A percentile compares a stretch with the other conserved stretches of the same genome.
These are phyloP conservation scores for Penicillium fuscoglaucum DNA, from an alignment of 2,329 filamentous ascomycete species.

Conservation along the genomic window DNA sequence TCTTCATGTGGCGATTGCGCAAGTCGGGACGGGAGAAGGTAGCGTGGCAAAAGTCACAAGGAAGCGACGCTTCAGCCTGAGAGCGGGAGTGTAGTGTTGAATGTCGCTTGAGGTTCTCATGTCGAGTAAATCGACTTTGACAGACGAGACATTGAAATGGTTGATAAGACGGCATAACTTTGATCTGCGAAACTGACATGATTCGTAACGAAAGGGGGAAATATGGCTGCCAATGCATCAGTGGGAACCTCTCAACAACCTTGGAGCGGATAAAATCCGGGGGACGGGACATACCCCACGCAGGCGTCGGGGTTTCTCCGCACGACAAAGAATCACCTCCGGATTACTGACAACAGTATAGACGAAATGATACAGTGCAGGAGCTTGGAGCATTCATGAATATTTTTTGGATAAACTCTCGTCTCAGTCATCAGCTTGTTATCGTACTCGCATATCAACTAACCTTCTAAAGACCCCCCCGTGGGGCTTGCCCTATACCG, in stretches of 20 bases:
- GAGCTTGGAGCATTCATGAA: neutral
- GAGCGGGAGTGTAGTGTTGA: constrained; percentile 41
- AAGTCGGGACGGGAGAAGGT: constrained; percentile 47
- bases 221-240: constrained; percentile 1
- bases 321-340: neutral
- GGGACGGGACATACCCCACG: constrained; percentile 5
- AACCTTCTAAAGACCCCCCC: neutral
- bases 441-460: neutral
- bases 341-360: no score
- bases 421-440: neutral
- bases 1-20: constrained; percentile 44
- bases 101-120: constrained; percentile 48
- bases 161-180: constrained; percentile 26
- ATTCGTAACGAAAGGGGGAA: neutral
- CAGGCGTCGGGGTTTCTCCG: constrained; percentile 3
- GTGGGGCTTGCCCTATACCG: neutral
- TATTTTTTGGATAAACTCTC: neutral
- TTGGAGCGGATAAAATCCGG: constrained; percentile 5
- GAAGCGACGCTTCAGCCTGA: constrained; percentile 29
- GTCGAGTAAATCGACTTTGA: constrained; percentile 41
- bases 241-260: neutral
- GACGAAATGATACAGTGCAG: neutral
- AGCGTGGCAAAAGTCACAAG: constrained; percentile 41
- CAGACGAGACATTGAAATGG: constrained; percentile 46
- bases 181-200: constrained; percentile 2